Evolutionary conservation across 345 rosid genomes (phyloP), one percentile per base, ranked within the genome.

Genomic region (Dimocarpus longan): DNA sequence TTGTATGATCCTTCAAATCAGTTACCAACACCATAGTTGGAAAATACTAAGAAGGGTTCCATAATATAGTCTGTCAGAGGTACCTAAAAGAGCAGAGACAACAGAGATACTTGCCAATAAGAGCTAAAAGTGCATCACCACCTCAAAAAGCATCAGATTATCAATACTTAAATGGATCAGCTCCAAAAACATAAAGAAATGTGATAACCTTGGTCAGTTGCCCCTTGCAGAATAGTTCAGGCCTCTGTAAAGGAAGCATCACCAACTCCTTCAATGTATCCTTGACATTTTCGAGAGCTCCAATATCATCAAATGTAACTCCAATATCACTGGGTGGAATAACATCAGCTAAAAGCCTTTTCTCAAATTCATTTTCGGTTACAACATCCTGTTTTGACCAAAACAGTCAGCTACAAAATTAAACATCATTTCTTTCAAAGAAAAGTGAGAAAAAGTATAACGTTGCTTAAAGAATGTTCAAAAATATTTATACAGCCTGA

Each of bases 201-300:
- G 66, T 2, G 54, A 73, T 46, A 24, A 94, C 98, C 93, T 94
- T 90, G 79, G 98, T 91, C 78, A 94, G 77, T 70, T 94, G 89
- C 78, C 98, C 96, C 79, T 89, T 94, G 91, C 95, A 88, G 82
- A 93, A 95, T 77, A 95, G 92, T 77, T 95, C 97, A 73, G 97
- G 97, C 85, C 94, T 87, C 80, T 91, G 92, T 69, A 95, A 77
- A 75, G 98, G 98, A 81, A 95, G 97, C 93, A 93, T 91, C 81
- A 95, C 94, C 84, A 95, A 88, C 86, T 95, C 97, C 83, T 91
- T 93, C 80, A 95, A 83, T 56, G 97, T 89, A 85, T 95, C 94
- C 88, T 93, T 95, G 74, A 95, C 97, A 80, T 91, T 90, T 80
- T 93, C 95, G 81, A 95, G 95, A 48, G 97, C 98, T 77, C 97